These are phyloP conservation scores for Aspergillus aculeatinus DNA, from an alignment of 2,329 filamentous ascomycete species.

Conservation along the genomic window DNA sequence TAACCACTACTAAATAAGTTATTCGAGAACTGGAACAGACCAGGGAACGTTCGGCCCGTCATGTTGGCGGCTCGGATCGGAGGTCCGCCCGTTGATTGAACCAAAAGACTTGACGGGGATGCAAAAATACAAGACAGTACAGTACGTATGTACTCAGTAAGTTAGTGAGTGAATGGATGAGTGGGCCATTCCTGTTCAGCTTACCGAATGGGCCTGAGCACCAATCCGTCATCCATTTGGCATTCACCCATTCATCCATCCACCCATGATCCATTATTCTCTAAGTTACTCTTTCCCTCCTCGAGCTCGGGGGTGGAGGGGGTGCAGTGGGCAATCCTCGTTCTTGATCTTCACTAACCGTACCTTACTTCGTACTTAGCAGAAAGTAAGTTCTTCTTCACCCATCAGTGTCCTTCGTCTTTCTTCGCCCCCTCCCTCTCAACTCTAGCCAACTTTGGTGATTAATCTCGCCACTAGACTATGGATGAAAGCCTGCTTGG, in stretches of 20 bases:
- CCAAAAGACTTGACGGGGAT: conserved; percentile 4
- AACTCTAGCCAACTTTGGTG: not conserved
- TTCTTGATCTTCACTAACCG: not conserved
- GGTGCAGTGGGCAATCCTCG: not conserved
- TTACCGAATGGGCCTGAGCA: not conserved
- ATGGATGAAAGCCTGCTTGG: not conserved
- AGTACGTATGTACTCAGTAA: too few species aligned
- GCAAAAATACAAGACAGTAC: conserved; percentile 3
- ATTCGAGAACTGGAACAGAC: not conserved
- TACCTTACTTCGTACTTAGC: not conserved
- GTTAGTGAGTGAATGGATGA: too few species aligned
- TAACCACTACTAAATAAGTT: not conserved
- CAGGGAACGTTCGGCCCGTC: conserved; percentile 15
- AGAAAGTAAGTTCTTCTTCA: not conserved
- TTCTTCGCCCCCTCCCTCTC: too few species aligned
- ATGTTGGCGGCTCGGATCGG: conserved; percentile 15
- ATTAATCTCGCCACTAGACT: not conserved
- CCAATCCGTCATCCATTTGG: not conserved
- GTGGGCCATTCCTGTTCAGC: not conserved
- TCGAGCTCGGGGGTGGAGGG: not conserved
- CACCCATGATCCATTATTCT: too few species aligned
- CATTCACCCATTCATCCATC: too few species aligned
- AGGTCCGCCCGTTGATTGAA: conserved; percentile 9
- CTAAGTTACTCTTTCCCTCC: not conserved
- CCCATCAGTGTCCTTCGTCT: not conserved